A percentile compares a stretch with the other conserved stretches of the same genome.
phyloP scores from a whole-genome alignment of 2,329 filamentous ascomycete genomes.

The Colletotrichum higginsianum region DNA sequence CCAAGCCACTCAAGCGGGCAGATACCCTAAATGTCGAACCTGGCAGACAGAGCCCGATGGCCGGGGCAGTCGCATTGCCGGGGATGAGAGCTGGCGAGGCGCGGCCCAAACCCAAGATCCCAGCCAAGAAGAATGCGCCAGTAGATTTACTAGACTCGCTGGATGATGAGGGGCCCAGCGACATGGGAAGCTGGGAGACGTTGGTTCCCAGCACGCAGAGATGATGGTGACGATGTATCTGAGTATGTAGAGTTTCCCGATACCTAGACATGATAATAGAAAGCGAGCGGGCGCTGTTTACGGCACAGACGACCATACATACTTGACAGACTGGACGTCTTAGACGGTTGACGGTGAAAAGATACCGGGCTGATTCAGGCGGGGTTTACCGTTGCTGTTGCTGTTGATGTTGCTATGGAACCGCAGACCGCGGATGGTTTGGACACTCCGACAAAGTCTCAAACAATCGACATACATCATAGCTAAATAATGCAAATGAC shows the following conservation, averaged over 20 bases:
- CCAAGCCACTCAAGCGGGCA: conserved; percentile 27
- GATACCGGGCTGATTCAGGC: neutral
- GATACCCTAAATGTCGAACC: conserved; percentile 23
- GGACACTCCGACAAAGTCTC: conserved; percentile 9
- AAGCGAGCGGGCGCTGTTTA: conserved; percentile 5
- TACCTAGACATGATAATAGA: no score
- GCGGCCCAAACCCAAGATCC: conserved; percentile 37
- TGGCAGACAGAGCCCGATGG: conserved; percentile 37
- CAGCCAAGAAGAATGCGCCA: conserved; percentile 45
- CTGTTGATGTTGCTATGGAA: neutral
- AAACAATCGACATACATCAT: conserved; percentile 10
- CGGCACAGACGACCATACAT: conserved; percentile 1
- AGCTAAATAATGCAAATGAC: conserved; percentile 3
- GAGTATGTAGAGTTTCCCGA: neutral
- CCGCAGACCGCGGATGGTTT: neutral
- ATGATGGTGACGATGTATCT: conserved; percentile 3
- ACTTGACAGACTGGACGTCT: neutral
- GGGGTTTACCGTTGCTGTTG: neutral
- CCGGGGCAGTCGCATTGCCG: conserved; percentile 37
- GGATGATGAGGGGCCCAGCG: conserved; percentile 59
- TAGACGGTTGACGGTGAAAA: neutral
- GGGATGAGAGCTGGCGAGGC: conserved; percentile 38
- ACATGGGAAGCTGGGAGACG: conserved; percentile 69
- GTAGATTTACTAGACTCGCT: conserved; percentile 64
- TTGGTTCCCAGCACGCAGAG: conserved; percentile 61